These are phyloP conservation scores for Chalciporus chontae DNA, from an alignment of 768 basidiomycete species.

Conservation along the genomic window DNA sequence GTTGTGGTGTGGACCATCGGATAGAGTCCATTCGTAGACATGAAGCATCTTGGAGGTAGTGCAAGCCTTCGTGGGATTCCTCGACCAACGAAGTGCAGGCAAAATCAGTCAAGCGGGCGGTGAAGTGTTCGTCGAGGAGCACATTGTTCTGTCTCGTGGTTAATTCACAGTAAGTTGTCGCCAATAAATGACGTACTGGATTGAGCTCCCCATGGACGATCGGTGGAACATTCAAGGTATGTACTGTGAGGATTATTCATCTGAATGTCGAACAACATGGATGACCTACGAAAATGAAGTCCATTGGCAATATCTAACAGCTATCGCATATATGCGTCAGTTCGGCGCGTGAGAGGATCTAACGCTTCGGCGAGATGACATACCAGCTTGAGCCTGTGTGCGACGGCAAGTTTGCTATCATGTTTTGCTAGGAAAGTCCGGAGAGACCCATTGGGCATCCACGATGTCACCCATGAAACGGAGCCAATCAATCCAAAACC, in stretches of 20 bases:
- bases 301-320: constrained; percentile 14
- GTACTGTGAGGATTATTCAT: constrained; percentile 4
- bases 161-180: background rate
- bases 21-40: constrained; percentile 29
- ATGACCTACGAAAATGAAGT: constrained; percentile 9
- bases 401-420: background rate
- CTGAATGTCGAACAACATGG: background rate
- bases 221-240: background rate
- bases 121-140: constrained; percentile 18
- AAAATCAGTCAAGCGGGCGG: constrained; percentile 42
- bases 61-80: background rate
- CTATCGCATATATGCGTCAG: constrained; percentile 24
- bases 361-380: background rate
- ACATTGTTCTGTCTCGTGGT: constrained; percentile 10
- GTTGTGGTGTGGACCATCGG: constrained; percentile 41
- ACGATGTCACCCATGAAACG: constrained; percentile 26
- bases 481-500: constrained; percentile 23
- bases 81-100: constrained; percentile 30
- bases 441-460: constrained; percentile 28
- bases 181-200: background rate
- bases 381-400: constrained; percentile 3
- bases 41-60: background rate
- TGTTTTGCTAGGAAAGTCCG: constrained; percentile 14
- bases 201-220: constrained; percentile 16
- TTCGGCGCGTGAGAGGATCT: background rate